Base-by-base conservation (phyloP, 2,329 filamentous ascomycete genomes). In the Aureobasidium sp. region DNA sequence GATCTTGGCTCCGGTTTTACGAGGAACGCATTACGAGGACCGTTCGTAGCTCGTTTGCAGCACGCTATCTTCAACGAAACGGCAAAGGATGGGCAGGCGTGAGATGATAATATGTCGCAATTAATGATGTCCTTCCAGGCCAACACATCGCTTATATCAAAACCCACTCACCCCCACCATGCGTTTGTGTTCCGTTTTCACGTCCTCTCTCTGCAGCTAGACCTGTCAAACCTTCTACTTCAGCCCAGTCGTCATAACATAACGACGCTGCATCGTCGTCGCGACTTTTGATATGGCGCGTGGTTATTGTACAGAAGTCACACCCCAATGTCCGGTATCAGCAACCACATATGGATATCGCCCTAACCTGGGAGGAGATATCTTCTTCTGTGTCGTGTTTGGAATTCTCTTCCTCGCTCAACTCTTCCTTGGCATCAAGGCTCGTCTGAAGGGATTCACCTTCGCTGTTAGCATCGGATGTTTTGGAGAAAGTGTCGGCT, bases 401-500 rank as follows among this genome's bases (percentile, higher is more conserved):
- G 69, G 66, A 24, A 26, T 76, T 36, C 71, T 71, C 37, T 67
- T 72, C 24, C 39, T 76, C 61, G 68, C 68, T 1, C 75, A 77
- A 56, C 50, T 73, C 1, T 66, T 68, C 52, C 66, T 76, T 2
- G 75, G 71, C 2, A 63, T 72, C 26, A 68, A 67, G 36, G 73
- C 73, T 34, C 70, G 71, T 24, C 70, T 74, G 63, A 64, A 69
- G 39, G 73, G 74, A 1, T 81, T 78, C 69, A 76, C 74, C 0
- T 70, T 74, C 36, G 74, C 73, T 9, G 67, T 77, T 2, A 71
- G 68, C 3, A 67, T 77, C 12, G 78, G 76, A 1, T 75, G 73
- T 9, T 66, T 76, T 3, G 71, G 75, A 34, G 78, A 80, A 66
- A 63, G 73, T 24, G 68, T 77, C 10, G 78, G 78, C 5, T 79